Base-by-base conservation (phyloP, 345 rosid genomes). In the Rhizophora mangle region DNA sequence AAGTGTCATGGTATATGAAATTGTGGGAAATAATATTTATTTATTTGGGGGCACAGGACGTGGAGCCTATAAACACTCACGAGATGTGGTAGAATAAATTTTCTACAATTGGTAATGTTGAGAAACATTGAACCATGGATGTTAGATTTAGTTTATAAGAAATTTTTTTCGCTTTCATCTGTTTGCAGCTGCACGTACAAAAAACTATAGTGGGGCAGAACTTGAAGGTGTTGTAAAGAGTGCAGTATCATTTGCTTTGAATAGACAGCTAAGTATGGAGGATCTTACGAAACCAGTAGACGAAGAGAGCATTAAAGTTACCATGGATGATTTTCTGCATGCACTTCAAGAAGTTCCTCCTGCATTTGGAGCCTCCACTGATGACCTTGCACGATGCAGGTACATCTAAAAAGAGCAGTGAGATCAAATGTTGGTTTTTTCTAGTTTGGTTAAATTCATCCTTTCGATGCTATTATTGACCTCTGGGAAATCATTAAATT, bases 151-250 rank as follows among this genome's bases (percentile, higher is more conserved):
- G 67, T 60, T 47, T 36, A 27, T 31, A 34, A 34, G 36, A 34
- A 54, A 37, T 43, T 21, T 29, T 74, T 0, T 46, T 65, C n/a
- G 63, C 15, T 2, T 2, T 6, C 36, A 6, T 34, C 1, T 64
- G 56, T 60, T 46, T 70, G 71, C 91, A 96, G 98, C 99, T 83
- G 97, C 97, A 77, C 90, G 95, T 67, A 89, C 98, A 24, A 92
- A 96, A 78, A 96, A 96, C 73, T 96, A 83, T 67, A 92, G 99
- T 80, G 99, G 99, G 55, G 99, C 99, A 7, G 99, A 96, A 81
- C 95, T 96, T 74, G 99, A 96, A 85, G 99, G 97, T 74, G 96
- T 88, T 79, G 98, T 90, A 24, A 96, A 92, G 84, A 92, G 98
- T 85, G 99, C 97, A 1, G 96, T 94, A 61, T 96, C 99, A 36